Evolutionary conservation across 176 grass and related monocot genomes (phyloP), one percentile per base, ranked within the genome.

Genomic region (Thinopyrum elongatum): DNA sequence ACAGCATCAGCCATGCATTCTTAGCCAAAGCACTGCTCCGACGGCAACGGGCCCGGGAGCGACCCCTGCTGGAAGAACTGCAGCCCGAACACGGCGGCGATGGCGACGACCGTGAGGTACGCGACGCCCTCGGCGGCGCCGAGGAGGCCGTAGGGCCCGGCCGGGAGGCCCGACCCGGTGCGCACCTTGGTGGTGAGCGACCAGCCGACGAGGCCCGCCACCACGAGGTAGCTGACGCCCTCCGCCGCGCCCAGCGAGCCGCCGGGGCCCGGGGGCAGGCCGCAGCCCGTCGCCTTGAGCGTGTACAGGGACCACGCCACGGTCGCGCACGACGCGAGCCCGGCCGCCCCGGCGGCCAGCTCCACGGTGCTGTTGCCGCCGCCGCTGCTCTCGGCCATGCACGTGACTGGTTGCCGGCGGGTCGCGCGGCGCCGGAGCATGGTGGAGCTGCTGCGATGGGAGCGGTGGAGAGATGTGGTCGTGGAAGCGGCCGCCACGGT

Each of bases 261-360:
- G 7, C 89, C 91, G 10, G 96, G 93, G 25, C 93, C 91, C 4
- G 96, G 91, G 0, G 93, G 93, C 1, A 95, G 91, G 6, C 91
- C 91, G 55, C 96, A 95, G 0, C 93, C 96, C 70, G 96, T 94
- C 51, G 93, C 76, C 46, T 91, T 92, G 3, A 95, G 88, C 14
- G 88, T 86, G 86, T 95, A 94, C 31, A 98, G 93, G 9, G 93
- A 98, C 74, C 83, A 89, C 51, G 87, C 96, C 15, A 98, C 92
- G 7, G 86, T 80, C 7, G 88, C 89, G 86, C 90, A 70, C 42
- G 93, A 86, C 21, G 86, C 77, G 17, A 98, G 76, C 57, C 93
- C 88, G 0, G 62, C 87, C 16, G 86, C 77, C 1, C 76, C 93
- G 1, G 85, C 86, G 14, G 65, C 74, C 7, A 92, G 87, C 78